Percentiles rank a stretch among this genome's conserved stretches.
Conservation (phyloP, 805 yeast genomes). For the Blastobotrys peoriensis region DNA sequence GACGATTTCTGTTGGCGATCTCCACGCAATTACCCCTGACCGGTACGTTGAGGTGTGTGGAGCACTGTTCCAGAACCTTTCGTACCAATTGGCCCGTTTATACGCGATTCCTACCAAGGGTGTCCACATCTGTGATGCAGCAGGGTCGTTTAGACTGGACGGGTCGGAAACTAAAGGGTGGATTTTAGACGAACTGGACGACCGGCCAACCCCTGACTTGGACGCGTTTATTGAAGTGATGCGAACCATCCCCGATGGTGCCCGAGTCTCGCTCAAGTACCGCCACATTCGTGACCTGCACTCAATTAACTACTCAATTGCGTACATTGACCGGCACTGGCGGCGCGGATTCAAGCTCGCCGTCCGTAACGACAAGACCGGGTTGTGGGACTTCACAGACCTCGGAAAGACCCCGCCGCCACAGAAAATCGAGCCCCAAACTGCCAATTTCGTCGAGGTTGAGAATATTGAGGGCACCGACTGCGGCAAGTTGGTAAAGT, state of each 20-base stretch:
- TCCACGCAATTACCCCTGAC: conserved; percentile 78
- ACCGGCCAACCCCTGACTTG: conserved; percentile 63
- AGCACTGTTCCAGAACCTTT: conserved; percentile 76
- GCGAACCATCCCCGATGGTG: conserved; percentile 68
- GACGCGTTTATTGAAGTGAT: conserved; percentile 74
- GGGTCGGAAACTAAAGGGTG: conserved; percentile 60
- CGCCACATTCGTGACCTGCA: conserved; percentile 79
- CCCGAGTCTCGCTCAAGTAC: conserved; percentile 62
- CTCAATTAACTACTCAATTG: conserved; percentile 58
- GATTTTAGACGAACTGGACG: conserved; percentile 74
- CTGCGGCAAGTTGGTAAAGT: conserved; percentile 52
- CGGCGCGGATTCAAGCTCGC: conserved; percentile 63
- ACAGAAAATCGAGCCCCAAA: conserved; percentile 43
- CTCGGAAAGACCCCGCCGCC: conserved; percentile 56
- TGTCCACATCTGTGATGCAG: conserved; percentile 69
- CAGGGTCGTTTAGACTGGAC: conserved; percentile 57
- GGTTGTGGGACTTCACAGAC: conserved; percentile 51
- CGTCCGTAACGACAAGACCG: conserved; percentile 48
- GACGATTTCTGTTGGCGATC: conserved; percentile 56
- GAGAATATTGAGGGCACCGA: conserved; percentile 39
- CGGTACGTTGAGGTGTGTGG: conserved; percentile 79
- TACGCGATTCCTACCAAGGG: conserved; percentile 82
- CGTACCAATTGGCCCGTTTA: conserved; percentile 83
- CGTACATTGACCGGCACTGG: conserved; percentile 85
- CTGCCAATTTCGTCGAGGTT: conserved; percentile 38